Base-by-base conservation (phyloP, 768 basidiomycete genomes). In the Mycena albidolilacea region DNA sequence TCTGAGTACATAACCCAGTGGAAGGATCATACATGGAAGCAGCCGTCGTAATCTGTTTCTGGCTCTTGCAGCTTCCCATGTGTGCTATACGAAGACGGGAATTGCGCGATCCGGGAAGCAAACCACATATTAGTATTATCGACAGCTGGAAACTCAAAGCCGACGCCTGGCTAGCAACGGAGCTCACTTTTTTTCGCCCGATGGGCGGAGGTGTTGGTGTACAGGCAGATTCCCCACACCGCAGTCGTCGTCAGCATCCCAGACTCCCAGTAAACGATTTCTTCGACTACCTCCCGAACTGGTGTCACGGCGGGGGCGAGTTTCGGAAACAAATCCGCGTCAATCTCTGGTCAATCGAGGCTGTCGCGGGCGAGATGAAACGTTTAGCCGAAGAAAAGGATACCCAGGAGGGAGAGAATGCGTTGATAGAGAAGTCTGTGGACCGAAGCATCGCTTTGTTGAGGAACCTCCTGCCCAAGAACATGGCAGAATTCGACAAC, bases 201-300 rank as follows among this genome's bases (percentile, higher is more conserved):
- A n/a, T 60, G 67, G 67, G 61, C 67, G 9, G 72, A 73, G 17
- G 67, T 65, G 35, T 30, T 73, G 4, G 62, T 73, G 3, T 68
- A 58, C n/a, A 38, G 55, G 10, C 21, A 44, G 30, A 73, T 73
- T 15, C 67, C 66, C 14, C 43, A 14, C 0, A 39, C 41, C 3
- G 72, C 72, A 1, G 15, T 73, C 23, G 48, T 69, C 21, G 35
- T 15, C 41, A 64, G 67, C 3, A 35, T 19, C 23, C 30, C 23
- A 23, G 23, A 23, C 23, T 2, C 23, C 23, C 72, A 9, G 0
- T 65, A 30, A 17, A 30, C 17, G 23, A 2, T 12, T 59, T 69
- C 30, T 54, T 57, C 37, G 7, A 6, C 46, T 65, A 21, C 12
- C 59, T 73, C 14, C 72, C 62, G 2, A 19, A n/a, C 6, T 73